Conservation (phyloP, 192 early-diverging fungal genomes). For the Phycomyces nitens region DNA sequence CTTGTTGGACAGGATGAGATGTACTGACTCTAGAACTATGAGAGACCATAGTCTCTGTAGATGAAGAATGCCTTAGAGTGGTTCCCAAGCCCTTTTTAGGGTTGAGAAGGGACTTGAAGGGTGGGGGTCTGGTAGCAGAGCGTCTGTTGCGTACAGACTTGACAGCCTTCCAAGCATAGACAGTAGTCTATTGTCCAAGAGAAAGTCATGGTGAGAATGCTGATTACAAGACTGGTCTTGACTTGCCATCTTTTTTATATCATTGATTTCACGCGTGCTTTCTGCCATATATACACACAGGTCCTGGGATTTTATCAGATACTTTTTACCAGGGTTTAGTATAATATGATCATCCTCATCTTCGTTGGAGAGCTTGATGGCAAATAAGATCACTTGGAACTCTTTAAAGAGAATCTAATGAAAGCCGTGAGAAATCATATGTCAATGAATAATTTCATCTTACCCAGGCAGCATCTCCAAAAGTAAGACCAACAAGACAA, state of each 20-base stretch:
- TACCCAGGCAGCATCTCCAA: constrained; percentile 55
- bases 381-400: constrained; percentile 51
- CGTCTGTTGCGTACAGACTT: not conserved
- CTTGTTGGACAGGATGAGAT: constrained; percentile 2
- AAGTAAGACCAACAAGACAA: constrained; percentile 55
- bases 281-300: constrained; percentile 55
- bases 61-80: not conserved
- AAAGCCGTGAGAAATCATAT: too few species aligned
- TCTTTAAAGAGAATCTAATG: constrained; percentile 42
- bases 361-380: constrained; percentile 24
- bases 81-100: not conserved
- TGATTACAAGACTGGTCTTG: too few species aligned
- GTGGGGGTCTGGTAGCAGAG: not conserved
- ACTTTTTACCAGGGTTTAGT: constrained; percentile 60
- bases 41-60: constrained; percentile 1
- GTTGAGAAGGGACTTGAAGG: not conserved
- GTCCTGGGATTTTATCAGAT: constrained; percentile 42
- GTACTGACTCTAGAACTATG: not conserved
- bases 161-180: not conserved
- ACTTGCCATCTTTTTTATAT: constrained; percentile 34
- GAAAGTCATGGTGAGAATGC: not conserved
- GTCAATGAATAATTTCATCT: not conserved
- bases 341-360: constrained; percentile 39
- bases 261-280: constrained; percentile 40
- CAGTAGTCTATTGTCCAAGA: not conserved